Percentiles rank a stretch among this genome's conserved stretches.
These are phyloP conservation scores for Phaseolus coccineus DNA, from an alignment of 331 rosid species.

Conservation along the genomic window DNA sequence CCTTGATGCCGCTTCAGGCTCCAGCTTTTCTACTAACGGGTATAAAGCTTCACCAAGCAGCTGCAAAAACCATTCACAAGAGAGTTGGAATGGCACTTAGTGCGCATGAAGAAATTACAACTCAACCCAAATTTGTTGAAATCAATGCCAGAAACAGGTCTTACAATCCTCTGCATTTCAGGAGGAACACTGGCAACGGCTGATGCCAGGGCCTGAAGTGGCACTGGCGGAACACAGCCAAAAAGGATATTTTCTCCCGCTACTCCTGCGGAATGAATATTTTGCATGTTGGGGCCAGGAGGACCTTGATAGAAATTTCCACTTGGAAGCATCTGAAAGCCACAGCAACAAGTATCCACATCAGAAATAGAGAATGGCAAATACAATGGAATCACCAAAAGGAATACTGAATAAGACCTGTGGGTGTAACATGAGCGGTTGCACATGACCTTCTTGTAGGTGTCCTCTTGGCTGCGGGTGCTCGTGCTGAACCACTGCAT, in stretches of 20 bases:
- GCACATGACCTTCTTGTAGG: conserved; percentile 66
- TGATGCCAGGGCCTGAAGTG: conserved; percentile 65
- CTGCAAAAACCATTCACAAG: conserved; percentile 42
- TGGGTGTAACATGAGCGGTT: conserved; percentile 61
- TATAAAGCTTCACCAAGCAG: conserved; percentile 80
- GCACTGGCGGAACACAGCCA: conserved; percentile 47
- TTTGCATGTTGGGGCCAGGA: conserved; percentile 64
- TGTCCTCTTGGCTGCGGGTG: conserved; percentile 70
- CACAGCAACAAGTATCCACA: background rate
- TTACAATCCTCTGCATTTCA: conserved; percentile 72
- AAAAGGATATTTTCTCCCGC: conserved; percentile 63
- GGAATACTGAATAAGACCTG: conserved; percentile 53
- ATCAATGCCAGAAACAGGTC: conserved; percentile 28
- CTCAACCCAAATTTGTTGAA: background rate
- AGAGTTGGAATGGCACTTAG: background rate
- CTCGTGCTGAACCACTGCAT: conserved; percentile 69
- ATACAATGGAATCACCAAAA: background rate
- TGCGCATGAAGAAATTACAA: conserved; percentile 16
- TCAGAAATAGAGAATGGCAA: background rate
- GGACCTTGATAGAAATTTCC: conserved; percentile 67
- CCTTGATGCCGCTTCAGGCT: conserved; percentile 69
- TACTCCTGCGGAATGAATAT: conserved; percentile 55
- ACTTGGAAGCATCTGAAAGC: conserved; percentile 70
- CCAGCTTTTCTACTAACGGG: conserved; percentile 74
- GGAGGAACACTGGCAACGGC: conserved; percentile 70